Conservation (phyloP, 805 yeast species). For the Candida glaebosa region DNA sequence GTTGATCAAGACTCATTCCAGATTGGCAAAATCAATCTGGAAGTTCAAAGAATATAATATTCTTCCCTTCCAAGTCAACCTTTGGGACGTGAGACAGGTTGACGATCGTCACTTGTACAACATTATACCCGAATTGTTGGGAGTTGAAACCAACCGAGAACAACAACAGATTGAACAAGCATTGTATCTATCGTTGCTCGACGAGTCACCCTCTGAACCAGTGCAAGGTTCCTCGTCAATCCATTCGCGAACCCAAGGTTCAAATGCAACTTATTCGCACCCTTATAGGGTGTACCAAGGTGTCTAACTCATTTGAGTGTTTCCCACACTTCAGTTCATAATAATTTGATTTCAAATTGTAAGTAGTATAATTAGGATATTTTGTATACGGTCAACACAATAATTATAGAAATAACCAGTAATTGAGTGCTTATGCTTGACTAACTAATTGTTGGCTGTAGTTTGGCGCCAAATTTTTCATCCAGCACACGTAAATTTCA, state of each 20-base stretch:
- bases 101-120: slow-evolving; percentile 24
- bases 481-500: not conserved
- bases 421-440: not conserved
- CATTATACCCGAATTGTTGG: slow-evolving; percentile 18
- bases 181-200: slow-evolving; percentile 1
- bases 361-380: too few relatives aligned
- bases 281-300: not conserved
- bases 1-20: slow-evolving; percentile 12
- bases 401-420: too few relatives aligned
- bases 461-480: not conserved
- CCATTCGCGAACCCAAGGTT: not conserved
- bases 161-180: slow-evolving; percentile 3
- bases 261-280: not conserved
- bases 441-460: not conserved
- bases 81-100: slow-evolving; percentile 25
- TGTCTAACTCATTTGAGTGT: too few relatives aligned
- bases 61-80: slow-evolving; percentile 20
- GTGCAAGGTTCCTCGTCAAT: not conserved
- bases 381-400: too few relatives aligned
- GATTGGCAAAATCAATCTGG: slow-evolving; percentile 12
- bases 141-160: slow-evolving; percentile 2
- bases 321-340: too few relatives aligned
- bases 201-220: not conserved
- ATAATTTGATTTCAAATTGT: too few relatives aligned
- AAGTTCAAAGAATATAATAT: slow-evolving; percentile 18